Base-by-base conservation (phyloP, 805 yeast genomes). In the Suhomyces emberorum region DNA sequence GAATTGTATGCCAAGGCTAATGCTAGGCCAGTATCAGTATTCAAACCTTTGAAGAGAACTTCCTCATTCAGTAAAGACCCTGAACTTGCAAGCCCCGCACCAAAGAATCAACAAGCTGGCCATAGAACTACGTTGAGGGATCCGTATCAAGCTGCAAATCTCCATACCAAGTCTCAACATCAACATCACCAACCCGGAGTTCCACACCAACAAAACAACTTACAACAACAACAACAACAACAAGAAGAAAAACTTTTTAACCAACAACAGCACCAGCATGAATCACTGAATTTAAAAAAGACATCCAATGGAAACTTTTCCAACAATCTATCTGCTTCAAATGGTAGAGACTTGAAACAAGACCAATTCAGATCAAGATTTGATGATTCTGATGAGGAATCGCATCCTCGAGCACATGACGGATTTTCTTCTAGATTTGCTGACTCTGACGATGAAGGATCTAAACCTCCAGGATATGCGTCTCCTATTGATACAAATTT, bases 31-130 rank as follows among this genome's bases (percentile, higher is more conserved):
- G 40, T 42, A 11, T 63, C 70, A 28, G 46, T 52, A 2, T 63
- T 66, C 49, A 71, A 69, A 16, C 66, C 68, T 30, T 62, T 65
- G 22, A 65, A 44, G 49, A 59, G 64, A 50, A 65, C 56, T 34
- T 80, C 88, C 0, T 79, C 87, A 25, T 81, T 76, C 51, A 79
- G 76, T 44, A 79, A 74, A 48, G 65, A 46, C 11, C 7, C 25
- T 2, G 26, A 18, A 8, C 15, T 26, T 9, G 32, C 32, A 8
- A 23, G 27, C 11, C 25, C 4, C 56, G 54, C 11, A 46, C 53
- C 16, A 1, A 52, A 54, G 38, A 39, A 34, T 16, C 54, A 60
- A 14, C n/a, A n/a, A n/a, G n/a, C n/a, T n/a, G 22, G 22, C 9
- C 72, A 66, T 9, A 64, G 64, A 45, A 65, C 64, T 35, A 34